Base-by-base conservation (phyloP, 305 asterid genomes). In the Withania somnifera region DNA sequence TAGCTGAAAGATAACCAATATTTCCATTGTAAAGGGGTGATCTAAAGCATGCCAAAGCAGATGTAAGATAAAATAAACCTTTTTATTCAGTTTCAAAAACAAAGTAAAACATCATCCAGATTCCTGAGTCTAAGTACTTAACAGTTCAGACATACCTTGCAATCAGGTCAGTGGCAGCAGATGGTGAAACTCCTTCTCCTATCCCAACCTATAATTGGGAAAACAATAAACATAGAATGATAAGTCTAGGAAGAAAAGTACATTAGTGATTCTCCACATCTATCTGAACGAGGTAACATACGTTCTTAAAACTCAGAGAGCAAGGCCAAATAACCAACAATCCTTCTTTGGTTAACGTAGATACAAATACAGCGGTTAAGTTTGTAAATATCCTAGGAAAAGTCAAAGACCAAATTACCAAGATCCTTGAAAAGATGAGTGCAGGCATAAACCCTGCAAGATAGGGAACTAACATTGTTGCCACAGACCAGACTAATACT, bases 121-220 rank as follows among this genome's bases (percentile, higher is more conserved):
- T 66, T 81, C 86, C 84, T 66, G 86, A 77, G 82, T 73, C 78
- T 76, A 79, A 34, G 63, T 28, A 58, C 77, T 83, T 78, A 32
- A 66, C 75, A 84, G 76, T 38, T 87, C 82, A 63, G 26, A 78
- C 89, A 71, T 87, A 93, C 99, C 98, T 91, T 86, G 99, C 99
- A 85, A 96, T 96, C 93, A 96, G 83, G 89, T 92, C 99, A 86
- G 98, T 96, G 82, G 99, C 99, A 83, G 99, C 98, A 81, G 99
- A 90, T 47, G 99, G 99, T 36, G 99, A 96, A 84, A 96, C 98
- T 57, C 99, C 99, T 93, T 96, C 99, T 78, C 99, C 99, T 71
- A 96, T 94, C 60, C 99, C 99, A 38, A 96, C 99, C 99, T 96
- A 89, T 64, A 84, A 80, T 83, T 68, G 79, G 38, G 17, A 30